Percentiles rank a stretch among this genome's conserved stretches.
These are phyloP conservation scores for Omphalotus guepiniiformis DNA, from an alignment of 768 basidiomycete species.

Conservation along the genomic window DNA sequence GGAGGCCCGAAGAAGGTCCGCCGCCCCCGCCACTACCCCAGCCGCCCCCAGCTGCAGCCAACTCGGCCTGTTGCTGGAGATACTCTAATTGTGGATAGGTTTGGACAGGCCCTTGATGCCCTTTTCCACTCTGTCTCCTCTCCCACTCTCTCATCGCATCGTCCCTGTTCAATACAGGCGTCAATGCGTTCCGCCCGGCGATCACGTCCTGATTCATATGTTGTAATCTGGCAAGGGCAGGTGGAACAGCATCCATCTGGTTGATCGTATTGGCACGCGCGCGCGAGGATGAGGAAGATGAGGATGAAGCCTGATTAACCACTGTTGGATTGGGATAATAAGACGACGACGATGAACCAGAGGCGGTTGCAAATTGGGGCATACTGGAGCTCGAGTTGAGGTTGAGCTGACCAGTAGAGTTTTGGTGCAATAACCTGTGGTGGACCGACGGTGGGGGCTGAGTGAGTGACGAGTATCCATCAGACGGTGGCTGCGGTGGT, in stretches of 20 bases:
- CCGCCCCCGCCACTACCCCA: conserved; percentile 6
- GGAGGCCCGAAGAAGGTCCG: conserved; percentile 46
- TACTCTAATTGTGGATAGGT: conserved; percentile 91
- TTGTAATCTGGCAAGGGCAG: conserved; percentile 84
- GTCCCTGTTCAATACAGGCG: conserved; percentile 91
- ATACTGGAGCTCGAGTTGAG: conserved; percentile 34
- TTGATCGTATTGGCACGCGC: conserved; percentile 91
- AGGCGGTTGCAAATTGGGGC: conserved; percentile 23
- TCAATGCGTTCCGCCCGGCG: conserved; percentile 75
- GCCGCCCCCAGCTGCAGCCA: conserved; percentile 45
- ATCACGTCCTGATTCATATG: conserved; percentile 87
- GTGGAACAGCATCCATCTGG: conserved; percentile 88
- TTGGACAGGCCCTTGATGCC: conserved; percentile 69
- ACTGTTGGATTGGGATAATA: conserved; percentile 56
- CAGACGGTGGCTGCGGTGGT: conserved; percentile 20
- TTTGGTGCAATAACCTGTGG: conserved; percentile 47
- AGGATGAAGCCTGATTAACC: background rate
- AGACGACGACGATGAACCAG: conserved; percentile 58
- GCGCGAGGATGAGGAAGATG: conserved; percentile 26
- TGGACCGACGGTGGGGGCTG: conserved; percentile 28
- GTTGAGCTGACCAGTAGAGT: conserved; percentile 34
- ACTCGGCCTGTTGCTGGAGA: conserved; percentile 89
- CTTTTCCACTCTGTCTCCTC: conserved; percentile 73
- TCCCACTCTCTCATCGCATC: conserved; percentile 98
- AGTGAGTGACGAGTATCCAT: conserved; percentile 30